Base-by-base conservation (phyloP, 306 rosid species). In the Spatholobus suberectus region DNA sequence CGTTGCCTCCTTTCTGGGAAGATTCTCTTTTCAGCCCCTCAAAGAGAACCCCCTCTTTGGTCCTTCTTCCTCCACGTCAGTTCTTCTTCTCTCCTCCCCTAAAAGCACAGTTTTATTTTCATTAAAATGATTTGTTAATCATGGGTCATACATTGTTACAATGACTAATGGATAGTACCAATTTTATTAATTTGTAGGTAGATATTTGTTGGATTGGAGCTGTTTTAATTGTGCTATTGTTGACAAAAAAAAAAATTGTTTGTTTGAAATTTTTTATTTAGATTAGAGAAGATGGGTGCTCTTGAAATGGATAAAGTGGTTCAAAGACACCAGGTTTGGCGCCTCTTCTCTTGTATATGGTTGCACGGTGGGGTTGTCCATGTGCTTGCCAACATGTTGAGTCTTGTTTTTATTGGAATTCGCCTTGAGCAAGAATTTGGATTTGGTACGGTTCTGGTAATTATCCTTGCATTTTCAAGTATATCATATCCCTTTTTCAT, bases 341-440 rank as follows among this genome's bases (percentile, higher is more conserved):
- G 98, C 23, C 82, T 93, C 83, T 8, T 93, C 78, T 80, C 94
- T 59, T 93, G 98, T 81, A 84, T 89, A 51, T 93, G 97, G 97
- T 75, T 91, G 92, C 97, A 90, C 70, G 96, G 96, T 70, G 97
- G 97, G 61, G 93, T 87, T 84, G 58, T 93, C 75, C 96, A 93
- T 84, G 55, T 93, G 46, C 94, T 93, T 72, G 93, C 97, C 86
- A 93, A 91, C 85, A 93, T 93, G 92, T 82, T 93, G 78, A 90
- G 97, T 87, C 97, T 93, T 75, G 21, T 90, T 68, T 90, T 93
- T 67, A 93, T 93, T 65, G 96, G 97, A 72, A 84, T 91, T 84
- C 93, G 90, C 66, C 94, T 93, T 73, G 97, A 93, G 80, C 96
- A 91, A 90, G 97, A 93, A 76, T 93, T 93, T 88, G 97, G 96